Evolutionary conservation across 768 basidiomycete genomes (phyloP).

Genomic region (Psilocybe azurescens): DNA sequence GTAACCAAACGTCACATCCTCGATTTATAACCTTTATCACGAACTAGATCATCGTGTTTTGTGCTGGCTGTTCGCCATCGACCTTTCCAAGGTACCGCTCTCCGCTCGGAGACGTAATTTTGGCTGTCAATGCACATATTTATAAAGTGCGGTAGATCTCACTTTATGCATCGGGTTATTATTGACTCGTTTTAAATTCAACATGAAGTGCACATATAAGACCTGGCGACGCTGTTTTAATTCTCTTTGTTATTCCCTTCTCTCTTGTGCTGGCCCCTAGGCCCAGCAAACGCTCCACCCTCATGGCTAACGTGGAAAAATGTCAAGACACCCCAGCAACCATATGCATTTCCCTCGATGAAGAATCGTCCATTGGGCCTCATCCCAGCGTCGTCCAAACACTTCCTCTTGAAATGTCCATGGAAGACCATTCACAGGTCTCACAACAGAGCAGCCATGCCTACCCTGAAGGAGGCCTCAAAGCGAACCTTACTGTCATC

Average conservation of each 20-base stretch:
- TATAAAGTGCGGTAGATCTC: slow-evolving; percentile 16
- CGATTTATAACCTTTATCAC: slow-evolving; percentile 4
- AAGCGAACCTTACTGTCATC: slow-evolving; percentile 55
- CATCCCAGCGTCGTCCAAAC: neutral
- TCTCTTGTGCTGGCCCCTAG: neutral
- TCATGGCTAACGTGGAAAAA: slow-evolving; percentile 22
- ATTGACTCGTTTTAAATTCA: slow-evolving; percentile 8
- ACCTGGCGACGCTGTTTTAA: neutral
- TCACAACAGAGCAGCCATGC: slow-evolving; percentile 4
- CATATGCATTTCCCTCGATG: slow-evolving; percentile 21
- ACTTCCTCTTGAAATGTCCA: neutral
- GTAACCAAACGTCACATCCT: slow-evolving; percentile 24
- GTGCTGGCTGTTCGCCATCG: slow-evolving; percentile 10
- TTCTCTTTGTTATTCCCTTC: neutral
- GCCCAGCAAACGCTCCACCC: neutral
- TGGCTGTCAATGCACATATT: neutral
- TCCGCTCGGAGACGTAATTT: neutral
- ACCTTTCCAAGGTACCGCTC: slow-evolving; percentile 5
- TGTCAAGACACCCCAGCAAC: slow-evolving; percentile 16
- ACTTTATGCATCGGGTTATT: slow-evolving; percentile 1
- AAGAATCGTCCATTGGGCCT: slow-evolving; percentile 14
- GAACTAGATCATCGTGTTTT: slow-evolving; percentile 6
- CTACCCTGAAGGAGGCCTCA: slow-evolving; percentile 35
- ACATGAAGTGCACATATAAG: slow-evolving; percentile 15
- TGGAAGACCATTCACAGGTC: neutral